phyloP scores from a whole-genome alignment of 495 filamentous ascomycete species.

The Penicillium canariense region DNA sequence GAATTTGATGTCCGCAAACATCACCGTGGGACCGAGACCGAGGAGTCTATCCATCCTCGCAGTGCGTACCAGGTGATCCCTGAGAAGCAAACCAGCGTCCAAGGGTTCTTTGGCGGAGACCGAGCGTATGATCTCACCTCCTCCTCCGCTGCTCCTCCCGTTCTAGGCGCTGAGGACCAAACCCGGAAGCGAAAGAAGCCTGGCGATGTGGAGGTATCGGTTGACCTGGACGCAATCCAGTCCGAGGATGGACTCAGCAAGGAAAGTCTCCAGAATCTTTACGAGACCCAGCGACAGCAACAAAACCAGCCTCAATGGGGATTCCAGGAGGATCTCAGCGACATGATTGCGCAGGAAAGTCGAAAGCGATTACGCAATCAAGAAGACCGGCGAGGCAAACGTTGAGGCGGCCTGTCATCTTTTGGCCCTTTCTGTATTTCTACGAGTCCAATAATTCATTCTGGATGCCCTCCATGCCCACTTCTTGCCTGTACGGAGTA shows the following conservation, averaged over 20 bases:
- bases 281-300: slow-evolving; percentile 73
- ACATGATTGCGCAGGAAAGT: slow-evolving; percentile 95
- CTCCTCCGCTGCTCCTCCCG: slow-evolving; percentile 53
- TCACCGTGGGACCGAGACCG: slow-evolving; percentile 81
- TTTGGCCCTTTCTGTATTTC: slow-evolving; percentile 3
- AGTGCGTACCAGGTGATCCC: slow-evolving; percentile 87
- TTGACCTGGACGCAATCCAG: slow-evolving; percentile 77
- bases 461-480: not conserved
- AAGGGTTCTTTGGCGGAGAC: slow-evolving; percentile 96
- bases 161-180: slow-evolving; percentile 80
- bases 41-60: slow-evolving; percentile 70
- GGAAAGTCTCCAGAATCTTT: slow-evolving; percentile 65
- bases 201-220: slow-evolving; percentile 87
- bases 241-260: slow-evolving; percentile 67
- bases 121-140: slow-evolving; percentile 79
- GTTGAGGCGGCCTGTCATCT: slow-evolving; percentile 24
- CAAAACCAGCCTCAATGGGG: slow-evolving; percentile 69
- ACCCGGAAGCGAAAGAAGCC: slow-evolving; percentile 88
- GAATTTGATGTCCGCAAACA: slow-evolving; percentile 92
- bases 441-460: slow-evolving; percentile 1
- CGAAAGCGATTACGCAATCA: slow-evolving; percentile 85
- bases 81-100: slow-evolving; percentile 75
- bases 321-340: slow-evolving; percentile 89
- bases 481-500: too few species aligned
- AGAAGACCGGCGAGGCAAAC: slow-evolving; percentile 64